Conservation (phyloP, 306 rosid species). For the Corylus heterophylla region DNA sequence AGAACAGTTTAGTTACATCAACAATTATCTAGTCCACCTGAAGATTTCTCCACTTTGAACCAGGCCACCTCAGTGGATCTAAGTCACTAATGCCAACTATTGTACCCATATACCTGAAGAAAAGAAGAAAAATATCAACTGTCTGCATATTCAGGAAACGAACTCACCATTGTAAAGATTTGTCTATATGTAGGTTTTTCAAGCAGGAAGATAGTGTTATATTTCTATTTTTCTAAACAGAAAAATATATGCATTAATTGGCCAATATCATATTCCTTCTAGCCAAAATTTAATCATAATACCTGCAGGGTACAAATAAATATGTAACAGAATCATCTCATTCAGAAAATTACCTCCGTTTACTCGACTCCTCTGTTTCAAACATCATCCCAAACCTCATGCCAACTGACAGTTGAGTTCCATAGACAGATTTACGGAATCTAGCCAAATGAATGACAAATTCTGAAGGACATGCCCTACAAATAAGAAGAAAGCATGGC, state of each 20-base stretch:
- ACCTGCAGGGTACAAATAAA: neutral
- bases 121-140: slow-evolving; percentile 20
- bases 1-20: neutral
- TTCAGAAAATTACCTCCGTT: slow-evolving; percentile 73
- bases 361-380: slow-evolving; percentile 97
- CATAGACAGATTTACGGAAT: slow-evolving; percentile 77
- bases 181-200: neutral
- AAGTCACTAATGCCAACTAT: slow-evolving; percentile 73
- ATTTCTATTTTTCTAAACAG: neutral
- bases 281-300: neutral
- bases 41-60: slow-evolving; percentile 96
- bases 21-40: slow-evolving; percentile 50
- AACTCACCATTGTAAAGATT: neutral
- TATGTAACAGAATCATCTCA: neutral
- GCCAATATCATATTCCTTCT: neutral
- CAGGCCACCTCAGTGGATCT: slow-evolving; percentile 97
- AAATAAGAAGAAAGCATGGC: slow-evolving; percentile 14
- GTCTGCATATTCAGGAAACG: neutral
- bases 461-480: slow-evolving; percentile 97
- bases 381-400: slow-evolving; percentile 99
- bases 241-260: neutral
- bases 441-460: slow-evolving; percentile 83
- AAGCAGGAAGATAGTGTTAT: neutral
- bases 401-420: slow-evolving; percentile 83
- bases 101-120: slow-evolving; percentile 90